A percentile compares a stretch with the other conserved stretches of the same genome.
Evolutionary conservation across 2,329 filamentous ascomycete species (phyloP).

Genomic region (Sordariomycetes sp.): DNA sequence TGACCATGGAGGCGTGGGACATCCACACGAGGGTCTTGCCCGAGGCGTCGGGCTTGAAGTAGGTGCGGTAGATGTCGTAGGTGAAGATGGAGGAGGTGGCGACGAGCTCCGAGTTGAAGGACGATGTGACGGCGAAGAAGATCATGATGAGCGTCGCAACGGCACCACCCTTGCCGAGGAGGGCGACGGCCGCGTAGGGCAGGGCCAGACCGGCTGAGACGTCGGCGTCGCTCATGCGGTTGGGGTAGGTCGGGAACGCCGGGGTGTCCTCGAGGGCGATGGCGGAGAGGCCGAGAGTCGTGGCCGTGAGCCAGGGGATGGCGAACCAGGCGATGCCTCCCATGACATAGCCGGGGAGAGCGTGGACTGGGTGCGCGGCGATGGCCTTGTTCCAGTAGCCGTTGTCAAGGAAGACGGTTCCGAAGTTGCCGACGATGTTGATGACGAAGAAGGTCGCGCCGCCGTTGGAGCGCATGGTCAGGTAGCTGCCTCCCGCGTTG

Average conservation of each 20-base stretch:
- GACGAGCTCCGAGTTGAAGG: slow-evolving; percentile 75
- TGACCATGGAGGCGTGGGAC: slow-evolving; percentile 61
- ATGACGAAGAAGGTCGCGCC: slow-evolving; percentile 73
- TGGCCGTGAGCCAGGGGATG: slow-evolving; percentile 83
- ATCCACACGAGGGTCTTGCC: slow-evolving; percentile 73
- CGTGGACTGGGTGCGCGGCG: slow-evolving; percentile 74
- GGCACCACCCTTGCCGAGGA: slow-evolving; percentile 76
- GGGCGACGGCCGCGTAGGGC: slow-evolving; percentile 73
- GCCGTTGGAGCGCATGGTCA: slow-evolving; percentile 50
- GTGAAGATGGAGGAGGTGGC: slow-evolving; percentile 81
- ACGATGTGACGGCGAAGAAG: slow-evolving; percentile 85
- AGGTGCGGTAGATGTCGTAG: slow-evolving; percentile 82
- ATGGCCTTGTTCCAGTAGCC: slow-evolving; percentile 94
- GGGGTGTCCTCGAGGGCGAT: slow-evolving; percentile 69
- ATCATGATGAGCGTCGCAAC: slow-evolving; percentile 70
- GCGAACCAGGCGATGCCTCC: slow-evolving; percentile 87
- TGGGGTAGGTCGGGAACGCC: slow-evolving; percentile 61
- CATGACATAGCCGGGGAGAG: slow-evolving; percentile 79
- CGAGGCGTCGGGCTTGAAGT: slow-evolving; percentile 68
- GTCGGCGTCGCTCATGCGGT: slow-evolving; percentile 63
- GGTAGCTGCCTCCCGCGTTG: slow-evolving; percentile 60
- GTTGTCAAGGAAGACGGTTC: slow-evolving; percentile 77
- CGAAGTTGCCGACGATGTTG: slow-evolving; percentile 76
- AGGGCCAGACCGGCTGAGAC: slow-evolving; percentile 78
- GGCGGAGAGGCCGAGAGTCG: slow-evolving; percentile 77